A percentile compares a stretch with the other conserved stretches of the same genome.
phyloP scores from a whole-genome alignment of 139 green algal species.

The Desmodesmus armatus region DNA sequence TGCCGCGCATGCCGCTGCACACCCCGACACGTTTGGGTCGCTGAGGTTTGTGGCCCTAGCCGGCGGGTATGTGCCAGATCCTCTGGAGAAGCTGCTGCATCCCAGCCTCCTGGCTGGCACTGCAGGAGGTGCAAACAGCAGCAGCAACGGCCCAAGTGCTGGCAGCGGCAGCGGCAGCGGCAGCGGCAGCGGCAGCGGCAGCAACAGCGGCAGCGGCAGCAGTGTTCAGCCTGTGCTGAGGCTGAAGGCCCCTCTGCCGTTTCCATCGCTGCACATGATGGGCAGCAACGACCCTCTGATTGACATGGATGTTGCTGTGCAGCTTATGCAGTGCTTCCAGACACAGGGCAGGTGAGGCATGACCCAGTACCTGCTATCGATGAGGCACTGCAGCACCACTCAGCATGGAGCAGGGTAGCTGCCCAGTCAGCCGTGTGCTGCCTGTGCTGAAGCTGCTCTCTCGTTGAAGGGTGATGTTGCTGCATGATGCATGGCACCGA shows the following conservation, averaged over 20 bases:
- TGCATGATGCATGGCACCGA: no score
- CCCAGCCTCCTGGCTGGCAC: not conserved
- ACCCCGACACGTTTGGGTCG: not conserved
- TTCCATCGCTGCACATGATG: constrained; percentile 57
- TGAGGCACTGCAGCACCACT: no score
- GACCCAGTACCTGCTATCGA: not conserved
- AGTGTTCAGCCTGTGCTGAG: not conserved
- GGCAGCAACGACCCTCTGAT: constrained; percentile 52
- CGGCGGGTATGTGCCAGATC: constrained; percentile 60
- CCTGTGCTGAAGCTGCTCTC: not conserved
- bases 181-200: not conserved
- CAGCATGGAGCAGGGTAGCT: no score
- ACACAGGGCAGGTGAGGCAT: constrained; percentile 3
- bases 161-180: constrained; percentile 12
- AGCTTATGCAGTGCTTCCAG: constrained; percentile 49
- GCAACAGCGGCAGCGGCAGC: not conserved
- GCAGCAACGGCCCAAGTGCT: not conserved
- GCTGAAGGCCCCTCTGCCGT: constrained; percentile 26
- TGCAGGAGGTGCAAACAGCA: not conserved
- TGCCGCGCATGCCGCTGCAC: constrained; percentile 24
- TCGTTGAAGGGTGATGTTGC: not conserved
- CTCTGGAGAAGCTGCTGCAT: constrained; percentile 46
- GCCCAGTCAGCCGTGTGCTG: not conserved
- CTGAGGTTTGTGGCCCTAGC: constrained; percentile 55
- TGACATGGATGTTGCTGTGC: constrained; percentile 19